phyloP scores from a whole-genome alignment of 169 alveolate species.

The Eimeria tenella region DNA sequence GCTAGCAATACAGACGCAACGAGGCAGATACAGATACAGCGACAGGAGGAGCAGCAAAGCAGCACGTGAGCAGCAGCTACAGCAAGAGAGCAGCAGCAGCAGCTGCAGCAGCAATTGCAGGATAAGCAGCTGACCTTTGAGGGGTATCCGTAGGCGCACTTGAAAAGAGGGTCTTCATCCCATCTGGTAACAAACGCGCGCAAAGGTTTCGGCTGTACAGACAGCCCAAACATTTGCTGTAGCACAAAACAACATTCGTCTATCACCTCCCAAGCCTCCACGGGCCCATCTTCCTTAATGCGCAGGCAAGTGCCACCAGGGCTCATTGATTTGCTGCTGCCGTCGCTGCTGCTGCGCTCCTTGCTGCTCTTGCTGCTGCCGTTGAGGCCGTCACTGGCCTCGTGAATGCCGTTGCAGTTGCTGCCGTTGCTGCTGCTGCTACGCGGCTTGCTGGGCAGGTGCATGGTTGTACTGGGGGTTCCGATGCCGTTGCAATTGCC shows the following conservation, averaged over 20 bases:
- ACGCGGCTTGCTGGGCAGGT: not conserved
- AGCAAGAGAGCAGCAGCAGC: not conserved
- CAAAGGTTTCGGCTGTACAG: conserved; percentile 54
- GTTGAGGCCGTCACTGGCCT: not conserved
- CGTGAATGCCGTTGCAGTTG: not conserved
- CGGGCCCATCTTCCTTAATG: conserved; percentile 34
- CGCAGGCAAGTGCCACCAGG: not conserved
- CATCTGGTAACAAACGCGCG: conserved; percentile 74
- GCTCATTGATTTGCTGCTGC: not conserved
- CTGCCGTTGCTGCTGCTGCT: not conserved
- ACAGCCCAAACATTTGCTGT: conserved; percentile 53
- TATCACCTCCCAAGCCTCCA: conserved; percentile 58
- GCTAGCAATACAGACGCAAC: not conserved
- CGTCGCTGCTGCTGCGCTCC: conserved; percentile 7
- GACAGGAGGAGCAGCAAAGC: not conserved
- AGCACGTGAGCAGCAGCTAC: not conserved
- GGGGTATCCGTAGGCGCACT: conserved; percentile 72
- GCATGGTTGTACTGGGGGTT: not conserved
- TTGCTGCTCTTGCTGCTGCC: conserved; percentile 23
- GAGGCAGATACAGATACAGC: not conserved
- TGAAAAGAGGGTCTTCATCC: conserved; percentile 76
- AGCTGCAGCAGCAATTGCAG: conserved; percentile 7
- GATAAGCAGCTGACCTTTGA: conserved; percentile 35
- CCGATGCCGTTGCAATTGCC: not conserved
- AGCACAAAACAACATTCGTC: conserved; percentile 72